Evolutionary conservation across 2,329 filamentous ascomycete species (phyloP).

Genomic region (Sarocladium oryzae): DNA sequence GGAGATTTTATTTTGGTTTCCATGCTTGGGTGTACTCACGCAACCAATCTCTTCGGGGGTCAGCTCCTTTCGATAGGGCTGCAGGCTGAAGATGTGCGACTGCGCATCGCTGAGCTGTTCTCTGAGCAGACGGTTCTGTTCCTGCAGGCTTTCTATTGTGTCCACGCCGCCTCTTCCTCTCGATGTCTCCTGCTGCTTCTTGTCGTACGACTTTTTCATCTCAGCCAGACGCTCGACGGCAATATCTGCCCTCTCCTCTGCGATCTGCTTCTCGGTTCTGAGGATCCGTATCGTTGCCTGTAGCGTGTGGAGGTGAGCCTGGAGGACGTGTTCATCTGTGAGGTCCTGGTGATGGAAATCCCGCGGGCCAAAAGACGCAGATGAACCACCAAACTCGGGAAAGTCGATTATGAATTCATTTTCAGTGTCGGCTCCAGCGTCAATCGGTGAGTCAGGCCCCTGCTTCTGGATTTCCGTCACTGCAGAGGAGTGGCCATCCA

Average conservation of each 20-base stretch:
- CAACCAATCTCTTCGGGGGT: constrained; percentile 29
- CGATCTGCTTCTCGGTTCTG: constrained; percentile 21
- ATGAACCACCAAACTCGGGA: neutral
- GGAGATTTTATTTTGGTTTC: too few species aligned
- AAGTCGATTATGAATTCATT: neutral
- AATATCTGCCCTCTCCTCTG: constrained; percentile 22
- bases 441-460: neutral
- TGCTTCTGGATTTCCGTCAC: neutral
- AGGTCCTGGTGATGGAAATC: neutral
- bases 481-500: neutral
- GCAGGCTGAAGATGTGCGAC: constrained; percentile 34
- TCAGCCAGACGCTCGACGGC: constrained; percentile 18
- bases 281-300: constrained; percentile 9
- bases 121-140: constrained; percentile 22
- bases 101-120: constrained; percentile 28
- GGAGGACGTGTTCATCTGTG: constrained; percentile 13
- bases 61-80: constrained; percentile 32
- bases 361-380: too few species aligned
- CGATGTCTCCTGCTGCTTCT: constrained; percentile 11
- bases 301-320: constrained; percentile 18
- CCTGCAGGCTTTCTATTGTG: constrained; percentile 13
- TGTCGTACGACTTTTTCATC: constrained; percentile 16
- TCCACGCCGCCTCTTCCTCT: constrained; percentile 17
- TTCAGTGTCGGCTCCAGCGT: neutral
- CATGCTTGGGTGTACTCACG: constrained; percentile 18